Conservation (phyloP, 1,284 basidiomycete species). For the Exobasidium rhododendri region DNA sequence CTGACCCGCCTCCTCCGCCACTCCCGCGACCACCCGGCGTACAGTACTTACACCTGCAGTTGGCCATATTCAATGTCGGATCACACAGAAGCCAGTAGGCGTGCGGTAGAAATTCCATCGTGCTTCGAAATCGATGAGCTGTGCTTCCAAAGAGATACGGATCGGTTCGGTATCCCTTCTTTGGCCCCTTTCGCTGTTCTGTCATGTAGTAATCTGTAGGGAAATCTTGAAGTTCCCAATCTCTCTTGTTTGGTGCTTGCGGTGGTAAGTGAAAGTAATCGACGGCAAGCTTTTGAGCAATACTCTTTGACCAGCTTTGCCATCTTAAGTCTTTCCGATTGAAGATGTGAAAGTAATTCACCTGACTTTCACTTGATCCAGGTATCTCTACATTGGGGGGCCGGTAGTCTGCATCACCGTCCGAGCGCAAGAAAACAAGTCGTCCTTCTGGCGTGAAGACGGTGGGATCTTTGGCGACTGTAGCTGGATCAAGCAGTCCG, state of each 20-base stretch:
- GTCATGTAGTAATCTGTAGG: slow-evolving; percentile 31
- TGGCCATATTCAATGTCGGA: slow-evolving; percentile 22
- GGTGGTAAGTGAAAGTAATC: slow-evolving; percentile 21
- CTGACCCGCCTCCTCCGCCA: neutral
- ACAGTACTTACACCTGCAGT: slow-evolving; percentile 41
- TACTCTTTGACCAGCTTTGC: slow-evolving; percentile 21
- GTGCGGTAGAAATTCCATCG: slow-evolving; percentile 30
- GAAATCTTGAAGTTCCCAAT: slow-evolving; percentile 36
- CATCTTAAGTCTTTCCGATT: slow-evolving; percentile 23
- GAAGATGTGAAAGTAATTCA: slow-evolving; percentile 38
- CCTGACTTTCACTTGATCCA: slow-evolving; percentile 15
- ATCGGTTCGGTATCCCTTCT: slow-evolving; percentile 25
- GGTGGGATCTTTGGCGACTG: neutral
- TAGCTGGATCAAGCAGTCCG: neutral
- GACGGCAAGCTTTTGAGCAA: slow-evolving; percentile 27
- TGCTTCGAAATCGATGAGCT: slow-evolving; percentile 32
- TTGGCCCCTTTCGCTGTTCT: slow-evolving; percentile 40
- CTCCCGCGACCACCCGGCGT: neutral
- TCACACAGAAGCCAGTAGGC: slow-evolving; percentile 31
- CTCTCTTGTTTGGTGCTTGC: slow-evolving; percentile 18
- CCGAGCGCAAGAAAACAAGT: slow-evolving; percentile 35
- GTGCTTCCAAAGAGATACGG: slow-evolving; percentile 33
- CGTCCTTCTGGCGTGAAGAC: slow-evolving; percentile 36
- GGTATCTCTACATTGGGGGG: slow-evolving; percentile 26
- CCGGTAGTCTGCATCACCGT: slow-evolving; percentile 30